Percentiles rank a stretch among this genome's conserved stretches.
These are phyloP conservation scores for Suillus spraguei DNA, from an alignment of 768 basidiomycete species.

Conservation along the genomic window DNA sequence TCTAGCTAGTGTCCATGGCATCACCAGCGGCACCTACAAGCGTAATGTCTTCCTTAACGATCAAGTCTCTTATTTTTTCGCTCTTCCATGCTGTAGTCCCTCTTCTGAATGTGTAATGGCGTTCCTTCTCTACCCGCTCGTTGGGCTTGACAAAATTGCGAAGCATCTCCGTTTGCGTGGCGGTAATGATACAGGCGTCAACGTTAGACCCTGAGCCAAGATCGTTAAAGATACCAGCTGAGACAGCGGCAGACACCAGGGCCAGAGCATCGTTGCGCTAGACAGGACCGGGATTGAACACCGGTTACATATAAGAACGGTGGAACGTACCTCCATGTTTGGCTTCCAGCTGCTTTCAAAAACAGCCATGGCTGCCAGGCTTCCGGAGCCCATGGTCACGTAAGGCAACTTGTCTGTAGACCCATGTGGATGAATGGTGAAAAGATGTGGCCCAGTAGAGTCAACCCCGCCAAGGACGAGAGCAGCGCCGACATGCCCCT, in stretches of 20 bases:
- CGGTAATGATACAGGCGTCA: constrained; percentile 95
- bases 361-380: constrained; percentile 96
- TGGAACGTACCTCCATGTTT: constrained; percentile 68
- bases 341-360: constrained; percentile 88
- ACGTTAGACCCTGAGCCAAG: constrained; percentile 98
- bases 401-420: constrained; percentile 99
- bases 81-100: constrained; percentile 92
- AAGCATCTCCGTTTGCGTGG: constrained; percentile 85
- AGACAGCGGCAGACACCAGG: constrained; percentile 85
- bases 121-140: constrained; percentile 77
- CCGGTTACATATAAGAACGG: background rate
- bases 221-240: constrained; percentile 99
- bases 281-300: constrained; percentile 8
- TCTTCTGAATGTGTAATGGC: constrained; percentile 66
- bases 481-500: constrained; percentile 93
- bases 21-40: constrained; percentile 49
- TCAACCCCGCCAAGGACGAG: constrained; percentile 98
- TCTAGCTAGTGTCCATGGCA: constrained; percentile 81
- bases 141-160: constrained; percentile 95
- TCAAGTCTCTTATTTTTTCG: constrained; percentile 70
- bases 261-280: constrained; percentile 81
- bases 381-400: constrained; percentile 98
- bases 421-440: constrained; percentile 95
- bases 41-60: constrained; percentile 72
- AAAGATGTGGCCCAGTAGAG: constrained; percentile 88